Evolutionary conservation across 768 basidiomycete genomes (phyloP).

Genomic region (Suillus brevipes): DNA sequence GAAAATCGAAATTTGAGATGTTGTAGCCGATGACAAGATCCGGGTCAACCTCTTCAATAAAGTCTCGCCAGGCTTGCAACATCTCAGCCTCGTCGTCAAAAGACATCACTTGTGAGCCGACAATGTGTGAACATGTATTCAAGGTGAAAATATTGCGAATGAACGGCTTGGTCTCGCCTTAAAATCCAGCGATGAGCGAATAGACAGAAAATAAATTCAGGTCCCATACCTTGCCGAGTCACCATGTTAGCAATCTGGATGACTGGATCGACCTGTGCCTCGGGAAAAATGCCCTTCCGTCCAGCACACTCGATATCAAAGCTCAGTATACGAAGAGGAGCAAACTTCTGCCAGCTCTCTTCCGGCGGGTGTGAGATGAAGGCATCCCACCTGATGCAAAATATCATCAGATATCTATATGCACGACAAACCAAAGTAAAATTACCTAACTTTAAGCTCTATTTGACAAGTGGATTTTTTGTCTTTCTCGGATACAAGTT

Average conservation of each 20-base stretch:
- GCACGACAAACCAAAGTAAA: conserved; percentile 5
- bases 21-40: conserved; percentile 98
- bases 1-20: conserved; percentile 91
- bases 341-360: conserved; percentile 88
- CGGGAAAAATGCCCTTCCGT: conserved; percentile 95
- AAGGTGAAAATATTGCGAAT: conserved; percentile 96
- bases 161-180: conserved; percentile 91
- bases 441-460: conserved; percentile 75
- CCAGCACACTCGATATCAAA: conserved; percentile 99
- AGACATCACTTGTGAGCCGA: conserved; percentile 93
- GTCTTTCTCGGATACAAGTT: conserved; percentile 50
- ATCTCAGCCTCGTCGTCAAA: conserved; percentile 74
- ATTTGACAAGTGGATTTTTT: conserved; percentile 87
- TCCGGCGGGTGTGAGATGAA: conserved; percentile 93
- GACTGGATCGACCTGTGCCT: conserved; percentile 86
- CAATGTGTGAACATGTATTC: conserved; percentile 91
- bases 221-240: conserved; percentile 81
- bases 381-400: conserved; percentile 62
- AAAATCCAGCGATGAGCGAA: background rate
- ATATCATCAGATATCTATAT: conserved; percentile 12
- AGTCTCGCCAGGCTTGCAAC: conserved; percentile 85
- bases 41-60: conserved; percentile 87
- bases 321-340: conserved; percentile 90
- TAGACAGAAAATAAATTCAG: background rate
- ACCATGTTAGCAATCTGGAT: conserved; percentile 99